Base-by-base conservation (phyloP, 192 early-diverging fungal genomes). In the Backusella tuberculispora region DNA sequence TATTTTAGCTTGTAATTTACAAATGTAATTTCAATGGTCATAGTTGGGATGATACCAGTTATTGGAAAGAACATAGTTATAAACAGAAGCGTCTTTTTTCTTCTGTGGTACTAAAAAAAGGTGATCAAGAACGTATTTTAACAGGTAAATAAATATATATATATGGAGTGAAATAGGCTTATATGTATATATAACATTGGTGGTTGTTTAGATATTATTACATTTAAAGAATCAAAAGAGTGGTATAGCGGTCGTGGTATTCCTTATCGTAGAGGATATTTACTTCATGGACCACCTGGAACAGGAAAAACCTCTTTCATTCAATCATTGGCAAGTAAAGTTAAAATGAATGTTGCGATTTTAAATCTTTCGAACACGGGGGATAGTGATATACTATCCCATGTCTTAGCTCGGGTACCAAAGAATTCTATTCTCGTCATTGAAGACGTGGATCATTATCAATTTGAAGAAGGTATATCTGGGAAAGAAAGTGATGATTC, bases 231-330 rank as follows among this genome's bases (percentile, higher is more conserved):
- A 43, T 67, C 66, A 41, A 67, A 67, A 40, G 40, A 26, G 13
- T 87, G 85, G 85, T 87, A 86, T 70, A 76, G 78, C 68, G 76
- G 84, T n/a, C 76, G 80, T 26, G 86, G 86, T 53, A 82, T 87
- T 26, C 85, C 86, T 67, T 86, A 86, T 67, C 80, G 86, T 15
- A 83, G 86, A 15, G 84, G 86, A 10, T 84, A 85, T 66, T 76
- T 87, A 41, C 79, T 87, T 37, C 76, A 85, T 67, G 86, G 86
- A 63, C 84, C 84, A 46, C 86, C 86, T 13, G 86, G 86, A 44
- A 85, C 86, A 0, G 86, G 86, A 24, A 87, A 87, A 65, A 85
- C 84, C 15, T 85, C 85, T 1, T 82, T 86, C 63, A 81, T 87
- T 42, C 80, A 82, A 14, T 86, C 86, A n/a, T 64, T 87, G 68